Conservation (phyloP, 805 yeast species). For the Ogataea nonfermentans region DNA sequence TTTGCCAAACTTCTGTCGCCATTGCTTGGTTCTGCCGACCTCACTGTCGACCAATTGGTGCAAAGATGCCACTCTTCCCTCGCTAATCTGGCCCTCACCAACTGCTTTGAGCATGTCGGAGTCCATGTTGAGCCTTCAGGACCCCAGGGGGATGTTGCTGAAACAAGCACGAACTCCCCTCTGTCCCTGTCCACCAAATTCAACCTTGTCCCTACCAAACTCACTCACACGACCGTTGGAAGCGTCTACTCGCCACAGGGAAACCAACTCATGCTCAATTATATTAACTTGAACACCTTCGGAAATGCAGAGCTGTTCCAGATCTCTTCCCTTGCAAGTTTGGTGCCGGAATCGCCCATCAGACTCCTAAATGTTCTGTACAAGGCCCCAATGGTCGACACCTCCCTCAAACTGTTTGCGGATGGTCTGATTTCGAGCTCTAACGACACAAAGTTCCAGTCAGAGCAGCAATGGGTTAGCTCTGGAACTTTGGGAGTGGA, state of each 20-base stretch:
- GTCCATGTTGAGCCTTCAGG: constrained; percentile 22
- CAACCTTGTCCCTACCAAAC: constrained; percentile 32
- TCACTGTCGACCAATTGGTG: constrained; percentile 45
- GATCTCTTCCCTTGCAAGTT: constrained; percentile 45
- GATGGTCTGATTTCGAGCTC: constrained; percentile 50
- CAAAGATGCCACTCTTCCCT: constrained; percentile 20
- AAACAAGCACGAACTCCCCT: constrained; percentile 9
- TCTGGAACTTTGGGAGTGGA: constrained; percentile 53
- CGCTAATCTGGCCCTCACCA: constrained; percentile 26
- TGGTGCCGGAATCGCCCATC: constrained; percentile 49
- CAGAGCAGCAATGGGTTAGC: constrained; percentile 50
- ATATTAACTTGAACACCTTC: constrained; percentile 48
- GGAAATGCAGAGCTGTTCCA: constrained; percentile 68
- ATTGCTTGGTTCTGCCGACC: constrained; percentile 34
- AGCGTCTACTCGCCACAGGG: constrained; percentile 36
- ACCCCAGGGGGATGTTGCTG: constrained; percentile 3
- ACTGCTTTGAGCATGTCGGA: constrained; percentile 28
- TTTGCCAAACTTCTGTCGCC: constrained; percentile 47
- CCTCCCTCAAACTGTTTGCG: constrained; percentile 47
- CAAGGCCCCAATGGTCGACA: constrained; percentile 44
- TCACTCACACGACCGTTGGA: constrained; percentile 34
- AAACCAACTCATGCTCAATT: constrained; percentile 34
- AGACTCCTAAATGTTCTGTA: constrained; percentile 52
- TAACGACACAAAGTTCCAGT: constrained; percentile 47
- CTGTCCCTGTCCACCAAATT: constrained; percentile 36